Base-by-base conservation (phyloP, 2,329 filamentous ascomycete species). In the Penicillium crustosum region DNA sequence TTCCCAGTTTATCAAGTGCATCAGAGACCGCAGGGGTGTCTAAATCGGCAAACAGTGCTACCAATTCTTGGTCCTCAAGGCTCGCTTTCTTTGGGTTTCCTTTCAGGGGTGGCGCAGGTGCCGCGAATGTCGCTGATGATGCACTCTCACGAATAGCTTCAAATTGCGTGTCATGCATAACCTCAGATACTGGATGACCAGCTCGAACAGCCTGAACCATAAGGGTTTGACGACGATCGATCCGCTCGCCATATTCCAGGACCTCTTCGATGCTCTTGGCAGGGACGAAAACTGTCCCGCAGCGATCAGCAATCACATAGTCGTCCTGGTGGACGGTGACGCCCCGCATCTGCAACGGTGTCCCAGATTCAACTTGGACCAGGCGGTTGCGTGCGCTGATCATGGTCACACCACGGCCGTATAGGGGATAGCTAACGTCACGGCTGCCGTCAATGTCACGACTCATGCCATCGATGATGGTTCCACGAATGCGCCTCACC, bases 391-490 rank as follows among this genome's bases (percentile, higher is more conserved):
- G 68, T 5, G 68, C 70, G 45, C 71, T 72, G 53, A 74, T 66
- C 67, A 73, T 73, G 0, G 65, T 69, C 8, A 71, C 65, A 0
- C 70, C 71, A 2, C 67, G 65, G 35, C 73, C 72, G 50, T 68
- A 74, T 6, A 75, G 68, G 12, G 72, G 72, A 54, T 73, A 75
- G 21, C 65, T 61, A 19, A 68, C 61, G 0, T 73, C 68, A 1
- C 69, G 68, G 36, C 70, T 70, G 6, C 72, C 73, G 35, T 74
- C 69, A 12, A 74, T 72, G 15, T 73, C 70, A 7, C 70, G 69
- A 36, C 69, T 67, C 66, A 70, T 64, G 19, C 70, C 70, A 35
- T 73, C 69, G n/a, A 73, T 70, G 59, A 72, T 53, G 3, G 70
- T 68, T 4, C 70, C 70, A 2, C 70, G 68, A 17, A 73, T 70